phyloP scores from a whole-genome alignment of 2,329 filamentous ascomycete species.

The Aphanoascus verrucosus region DNA sequence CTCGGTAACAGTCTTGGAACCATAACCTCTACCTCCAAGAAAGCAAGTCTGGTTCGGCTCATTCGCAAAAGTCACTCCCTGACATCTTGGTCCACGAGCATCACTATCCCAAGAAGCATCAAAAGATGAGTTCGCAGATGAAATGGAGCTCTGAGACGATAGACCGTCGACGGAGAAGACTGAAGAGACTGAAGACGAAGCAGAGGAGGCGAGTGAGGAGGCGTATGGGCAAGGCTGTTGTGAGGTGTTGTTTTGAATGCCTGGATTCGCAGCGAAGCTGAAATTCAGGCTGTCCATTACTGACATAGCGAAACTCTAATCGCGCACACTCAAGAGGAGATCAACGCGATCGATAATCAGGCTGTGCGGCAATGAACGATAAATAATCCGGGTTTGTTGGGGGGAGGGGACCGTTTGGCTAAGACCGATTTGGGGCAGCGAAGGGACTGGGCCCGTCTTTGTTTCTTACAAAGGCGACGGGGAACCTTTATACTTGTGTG shows the following conservation, averaged over 20 bases:
- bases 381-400: slow-evolving; percentile 4
- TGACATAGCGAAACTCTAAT: slow-evolving; percentile 28
- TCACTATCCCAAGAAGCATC: slow-evolving; percentile 41
- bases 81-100: slow-evolving; percentile 18
- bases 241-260: slow-evolving; percentile 28
- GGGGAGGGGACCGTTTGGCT: slow-evolving; percentile 17
- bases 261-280: slow-evolving; percentile 31
- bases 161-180: slow-evolving; percentile 60
- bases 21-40: slow-evolving; percentile 22
- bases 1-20: slow-evolving; percentile 24
- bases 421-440: slow-evolving; percentile 13
- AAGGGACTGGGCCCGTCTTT: slow-evolving; percentile 16
- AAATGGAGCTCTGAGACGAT: slow-evolving; percentile 59
- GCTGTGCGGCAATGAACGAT: slow-evolving; percentile 10
- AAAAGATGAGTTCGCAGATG: slow-evolving; percentile 51
- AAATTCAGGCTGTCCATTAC: slow-evolving; percentile 37
- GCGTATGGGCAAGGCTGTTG: slow-evolving; percentile 49
- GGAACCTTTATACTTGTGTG: slow-evolving; percentile 11
- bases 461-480: slow-evolving; percentile 15
- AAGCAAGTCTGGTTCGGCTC: slow-evolving; percentile 18
- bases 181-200: slow-evolving; percentile 65
- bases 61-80: slow-evolving; percentile 13
- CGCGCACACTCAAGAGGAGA: not conserved
- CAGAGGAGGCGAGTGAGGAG: slow-evolving; percentile 60
- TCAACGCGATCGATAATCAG: not conserved